A percentile compares a stretch with the other conserved stretches of the same genome.
Conservation (phyloP, 2,329 filamentous ascomycete genomes). For the Colletotrichum paranaense region DNA sequence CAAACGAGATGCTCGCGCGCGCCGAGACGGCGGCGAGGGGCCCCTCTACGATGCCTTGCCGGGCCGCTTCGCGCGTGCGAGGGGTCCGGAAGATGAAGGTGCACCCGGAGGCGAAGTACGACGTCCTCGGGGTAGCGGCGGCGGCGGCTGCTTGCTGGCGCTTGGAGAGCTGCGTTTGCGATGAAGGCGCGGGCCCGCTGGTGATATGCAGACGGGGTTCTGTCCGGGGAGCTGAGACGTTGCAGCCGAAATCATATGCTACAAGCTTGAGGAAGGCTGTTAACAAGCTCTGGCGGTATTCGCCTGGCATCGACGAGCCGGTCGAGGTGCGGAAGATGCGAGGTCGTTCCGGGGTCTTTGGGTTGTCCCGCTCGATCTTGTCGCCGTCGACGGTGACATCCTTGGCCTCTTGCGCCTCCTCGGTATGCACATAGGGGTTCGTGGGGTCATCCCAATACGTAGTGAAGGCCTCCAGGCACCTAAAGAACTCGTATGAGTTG, state of each 20-base stretch:
- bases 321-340: slow-evolving; percentile 54
- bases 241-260: slow-evolving; percentile 75
- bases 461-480: slow-evolving; percentile 69
- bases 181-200: slow-evolving; percentile 46
- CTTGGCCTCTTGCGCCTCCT: slow-evolving; percentile 17
- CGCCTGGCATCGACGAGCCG: slow-evolving; percentile 67
- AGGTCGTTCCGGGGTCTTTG: not conserved
- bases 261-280: slow-evolving; percentile 72
- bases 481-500: slow-evolving; percentile 75
- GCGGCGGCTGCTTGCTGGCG: not conserved
- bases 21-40: slow-evolving; percentile 71
- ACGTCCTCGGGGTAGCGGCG: slow-evolving; percentile 48
- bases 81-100: slow-evolving; percentile 71
- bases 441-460: slow-evolving; percentile 73
- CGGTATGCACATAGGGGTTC: slow-evolving; percentile 37
- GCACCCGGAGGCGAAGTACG: slow-evolving; percentile 69
- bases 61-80: slow-evolving; percentile 68
- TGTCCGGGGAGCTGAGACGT: slow-evolving; percentile 64
- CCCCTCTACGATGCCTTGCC: slow-evolving; percentile 69
- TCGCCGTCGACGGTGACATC: slow-evolving; percentile 26
- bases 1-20: slow-evolving; percentile 65
- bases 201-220: slow-evolving; percentile 70
- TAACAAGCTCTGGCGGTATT: slow-evolving; percentile 67
- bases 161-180: slow-evolving; percentile 30
- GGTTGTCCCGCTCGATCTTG: slow-evolving; percentile 31